Conservation (phyloP, 2,329 filamentous ascomycete species). For the Pseudogymnoascus sp. region DNA sequence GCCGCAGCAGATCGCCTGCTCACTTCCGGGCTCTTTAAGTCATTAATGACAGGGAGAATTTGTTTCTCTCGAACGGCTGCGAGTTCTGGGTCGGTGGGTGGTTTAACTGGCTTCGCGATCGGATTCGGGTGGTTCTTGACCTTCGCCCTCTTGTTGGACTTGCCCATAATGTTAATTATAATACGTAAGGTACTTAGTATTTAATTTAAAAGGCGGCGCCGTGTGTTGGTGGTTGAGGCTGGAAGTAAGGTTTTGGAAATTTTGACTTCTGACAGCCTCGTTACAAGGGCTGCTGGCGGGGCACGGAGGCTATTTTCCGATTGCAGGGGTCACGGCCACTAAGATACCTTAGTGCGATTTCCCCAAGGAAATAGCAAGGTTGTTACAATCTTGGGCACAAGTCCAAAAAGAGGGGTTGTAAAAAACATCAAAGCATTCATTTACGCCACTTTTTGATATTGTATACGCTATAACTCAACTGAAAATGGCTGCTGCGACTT, state of each 20-base stretch:
- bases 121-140: conserved; percentile 45
- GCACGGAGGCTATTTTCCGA: conserved; percentile 1
- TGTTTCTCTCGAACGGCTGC: conserved; percentile 53
- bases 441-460: not conserved
- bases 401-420: conserved; percentile 2
- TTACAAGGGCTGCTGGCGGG: not conserved
- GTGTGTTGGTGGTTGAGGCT: not conserved
- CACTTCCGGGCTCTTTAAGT: conserved; percentile 50
- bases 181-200: not conserved
- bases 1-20: conserved; percentile 53
- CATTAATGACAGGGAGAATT: conserved; percentile 53
- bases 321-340: conserved; percentile 3
- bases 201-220: not conserved
- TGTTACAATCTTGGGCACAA: conserved; percentile 5
- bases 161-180: conserved; percentile 40
- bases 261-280: conserved; percentile 7
- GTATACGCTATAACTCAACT: not conserved
- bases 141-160: conserved; percentile 45
- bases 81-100: conserved; percentile 54
- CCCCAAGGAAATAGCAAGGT: conserved; percentile 1
- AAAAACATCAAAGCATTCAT: not conserved
- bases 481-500: conserved; percentile 28
- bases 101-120: conserved; percentile 49
- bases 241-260: conserved; percentile 6
- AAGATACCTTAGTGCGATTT: conserved; percentile 1